These are phyloP conservation scores for Aspergillus fischeri DNA, from an alignment of 2,329 filamentous ascomycete species.

Conservation along the genomic window DNA sequence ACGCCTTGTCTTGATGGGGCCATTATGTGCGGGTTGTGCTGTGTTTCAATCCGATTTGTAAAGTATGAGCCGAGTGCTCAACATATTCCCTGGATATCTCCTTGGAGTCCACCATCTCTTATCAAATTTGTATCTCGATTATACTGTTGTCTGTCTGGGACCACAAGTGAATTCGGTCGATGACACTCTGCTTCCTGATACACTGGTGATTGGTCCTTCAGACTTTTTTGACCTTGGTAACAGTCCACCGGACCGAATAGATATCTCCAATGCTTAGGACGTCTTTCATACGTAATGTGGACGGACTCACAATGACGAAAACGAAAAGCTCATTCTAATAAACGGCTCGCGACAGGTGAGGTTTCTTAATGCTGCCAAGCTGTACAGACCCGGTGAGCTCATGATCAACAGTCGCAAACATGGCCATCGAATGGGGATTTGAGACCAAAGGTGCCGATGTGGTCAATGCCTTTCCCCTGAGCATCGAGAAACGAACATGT, in stretches of 20 bases:
- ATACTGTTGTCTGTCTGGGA: not conserved
- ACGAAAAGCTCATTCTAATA: not conserved
- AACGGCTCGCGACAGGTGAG: not conserved
- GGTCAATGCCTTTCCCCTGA: slow-evolving; percentile 22
- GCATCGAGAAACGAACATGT: slow-evolving; percentile 30
- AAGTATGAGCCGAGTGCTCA: not conserved
- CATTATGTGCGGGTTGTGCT: not conserved
- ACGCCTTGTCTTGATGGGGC: not conserved
- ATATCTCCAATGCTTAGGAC: not conserved
- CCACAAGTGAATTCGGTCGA: not conserved
- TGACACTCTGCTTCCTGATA: not conserved
- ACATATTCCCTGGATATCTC: not conserved
- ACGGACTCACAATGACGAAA: slow-evolving; percentile 13
- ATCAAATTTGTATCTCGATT: not conserved
- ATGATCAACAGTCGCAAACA: not conserved
- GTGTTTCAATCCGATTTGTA: not conserved
- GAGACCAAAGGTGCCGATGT: slow-evolving; percentile 30
- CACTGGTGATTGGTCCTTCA: not conserved
- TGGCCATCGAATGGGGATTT: not conserved
- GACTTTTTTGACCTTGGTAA: not conserved
- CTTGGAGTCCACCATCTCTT: not conserved
- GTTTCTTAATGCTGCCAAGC: not conserved
- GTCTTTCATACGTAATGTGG: slow-evolving; percentile 2
- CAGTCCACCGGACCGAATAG: not conserved
- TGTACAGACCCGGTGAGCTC: not conserved